Evolutionary conservation across 2,329 filamentous ascomycete genomes (phyloP).

Genomic region (Fusarium sp.): DNA sequence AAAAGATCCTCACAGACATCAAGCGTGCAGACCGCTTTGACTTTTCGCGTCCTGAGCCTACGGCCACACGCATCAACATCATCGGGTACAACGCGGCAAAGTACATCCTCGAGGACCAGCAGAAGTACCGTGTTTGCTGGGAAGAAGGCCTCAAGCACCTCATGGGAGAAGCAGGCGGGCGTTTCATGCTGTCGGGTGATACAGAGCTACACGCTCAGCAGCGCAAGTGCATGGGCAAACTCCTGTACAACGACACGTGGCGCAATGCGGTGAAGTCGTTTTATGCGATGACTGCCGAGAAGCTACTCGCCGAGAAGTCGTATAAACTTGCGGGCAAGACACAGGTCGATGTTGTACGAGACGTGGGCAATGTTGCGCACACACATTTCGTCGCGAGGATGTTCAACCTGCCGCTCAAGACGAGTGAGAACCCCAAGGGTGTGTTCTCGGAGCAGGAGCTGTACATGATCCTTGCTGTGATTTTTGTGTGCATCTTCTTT

Average conservation of each 20-base stretch:
- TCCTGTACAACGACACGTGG: conserved; percentile 71
- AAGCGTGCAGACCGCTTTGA: conserved; percentile 74
- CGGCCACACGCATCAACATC: conserved; percentile 63
- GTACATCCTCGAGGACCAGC: conserved; percentile 67
- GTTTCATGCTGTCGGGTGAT: conserved; percentile 67
- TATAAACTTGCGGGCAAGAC: conserved; percentile 64
- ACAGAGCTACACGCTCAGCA: conserved; percentile 58
- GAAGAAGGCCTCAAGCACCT: conserved; percentile 70
- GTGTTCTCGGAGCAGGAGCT: conserved; percentile 64
- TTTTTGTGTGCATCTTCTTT: conserved; percentile 73
- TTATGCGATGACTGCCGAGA: conserved; percentile 69
- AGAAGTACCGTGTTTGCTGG: conserved; percentile 73
- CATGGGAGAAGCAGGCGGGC: conserved; percentile 62
- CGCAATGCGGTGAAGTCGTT: conserved; percentile 70
- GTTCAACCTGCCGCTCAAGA: conserved; percentile 75
- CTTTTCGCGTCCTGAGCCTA: conserved; percentile 68
- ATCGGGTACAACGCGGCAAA: conserved; percentile 69
- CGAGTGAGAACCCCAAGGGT: conserved; percentile 66
- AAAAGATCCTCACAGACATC: conserved; percentile 73
- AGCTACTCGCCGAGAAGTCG: conserved; percentile 71
- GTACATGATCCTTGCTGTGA: conserved; percentile 69
- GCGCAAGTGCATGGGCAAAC: conserved; percentile 62
- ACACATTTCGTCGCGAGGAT: conserved; percentile 70
- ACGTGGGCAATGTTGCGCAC: conserved; percentile 74
- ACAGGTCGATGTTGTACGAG: conserved; percentile 76